Evolutionary conservation across 2,329 filamentous ascomycete species (phyloP).

Genomic region (Teratosphaeria epicoccoides): DNA sequence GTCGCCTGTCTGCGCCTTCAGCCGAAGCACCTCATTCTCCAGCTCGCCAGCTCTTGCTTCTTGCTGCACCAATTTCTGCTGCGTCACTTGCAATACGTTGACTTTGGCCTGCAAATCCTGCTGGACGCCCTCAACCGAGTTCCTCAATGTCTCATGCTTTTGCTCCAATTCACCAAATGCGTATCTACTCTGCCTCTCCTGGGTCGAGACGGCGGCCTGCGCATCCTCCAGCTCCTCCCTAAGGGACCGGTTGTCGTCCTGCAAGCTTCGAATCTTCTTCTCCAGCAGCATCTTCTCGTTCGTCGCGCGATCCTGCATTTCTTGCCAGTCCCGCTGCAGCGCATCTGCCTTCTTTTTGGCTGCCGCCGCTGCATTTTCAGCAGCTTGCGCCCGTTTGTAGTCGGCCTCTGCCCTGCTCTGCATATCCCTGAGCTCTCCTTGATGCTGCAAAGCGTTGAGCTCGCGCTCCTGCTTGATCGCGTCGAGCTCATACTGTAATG

Average conservation of each 20-base stretch:
- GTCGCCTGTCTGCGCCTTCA: conserved; percentile 81
- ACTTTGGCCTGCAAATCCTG: conserved; percentile 49
- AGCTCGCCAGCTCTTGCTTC: conserved; percentile 62
- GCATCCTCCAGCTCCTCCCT: conserved; percentile 78
- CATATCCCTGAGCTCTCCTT: conserved; percentile 72
- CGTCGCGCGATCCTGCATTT: conserved; percentile 41
- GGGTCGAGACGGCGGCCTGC: conserved; percentile 60
- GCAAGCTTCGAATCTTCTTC: conserved; percentile 42
- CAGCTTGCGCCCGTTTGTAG: conserved; percentile 53
- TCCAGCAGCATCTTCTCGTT: conserved; percentile 48
- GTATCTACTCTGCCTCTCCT: conserved; percentile 54
- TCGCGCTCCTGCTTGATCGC: conserved; percentile 82
- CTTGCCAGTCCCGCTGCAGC: conserved; percentile 44
- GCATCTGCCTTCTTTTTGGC: conserved; percentile 45
- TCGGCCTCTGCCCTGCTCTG: conserved; percentile 77
- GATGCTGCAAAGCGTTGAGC: conserved; percentile 64
- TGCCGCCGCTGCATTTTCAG: conserved; percentile 42
- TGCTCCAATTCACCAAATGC: conserved; percentile 51
- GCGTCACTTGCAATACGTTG: conserved; percentile 46
- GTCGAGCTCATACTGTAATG: conserved; percentile 76
- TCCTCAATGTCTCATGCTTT: conserved; percentile 47
- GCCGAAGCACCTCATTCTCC: conserved; percentile 69
- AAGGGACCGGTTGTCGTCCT: conserved; percentile 62
- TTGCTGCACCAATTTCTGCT: conserved; percentile 56
- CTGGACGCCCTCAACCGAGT: conserved; percentile 45